Evolutionary conservation across 441 rosid genomes (phyloP), one percentile per base, ranked within the genome.

Genomic region (Adansonia gregorii): DNA sequence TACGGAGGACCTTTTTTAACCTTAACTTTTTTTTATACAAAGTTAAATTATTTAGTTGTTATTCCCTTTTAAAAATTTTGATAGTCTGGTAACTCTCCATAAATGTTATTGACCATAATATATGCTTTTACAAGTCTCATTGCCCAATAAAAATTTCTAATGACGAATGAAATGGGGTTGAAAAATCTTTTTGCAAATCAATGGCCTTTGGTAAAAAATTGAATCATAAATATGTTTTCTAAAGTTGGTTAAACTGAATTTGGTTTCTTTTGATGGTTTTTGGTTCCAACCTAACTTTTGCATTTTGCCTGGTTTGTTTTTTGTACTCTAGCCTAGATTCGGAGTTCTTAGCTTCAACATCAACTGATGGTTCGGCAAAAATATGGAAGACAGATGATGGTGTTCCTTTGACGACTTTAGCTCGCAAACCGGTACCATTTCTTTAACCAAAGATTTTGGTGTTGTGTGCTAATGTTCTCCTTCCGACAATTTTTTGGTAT

Each of bases 381-480:
- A 86, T 95, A 86, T 95, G 99, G 99, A 95, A 91, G 84, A 83
- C 89, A 67, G 97, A 89, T 77, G 97, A 92, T 85, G 98, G 98
- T 69, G 80, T 86, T 67, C 93, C 97, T 74, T 61, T 89, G 82
- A 79, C 89, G 22, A 83, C 94, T 81, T 87, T 95, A 85, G 82
- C 92, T 79, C 97, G 97, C 72, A 87, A 86, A 77, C 70, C 92
- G 79, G 99, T 95, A 86, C 74, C 86, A 58, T 49, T 74, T 73
- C 41, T 61, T 77, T 72, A 19, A 52, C 48, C 39, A 35, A 41
- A 6, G 8, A 1, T 5, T 55, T 55, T n/a, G 43, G n/a, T 35
- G 35, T 31, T 10, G 27, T 17, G 4, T 35, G 6, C 48, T 58
- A 56, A 58, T 64, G 51, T 65, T 52, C 39, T 51, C 41, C 7